Evolutionary conservation across 148 eudicot genomes (phyloP).

Genomic region (Drosera capensis): DNA sequence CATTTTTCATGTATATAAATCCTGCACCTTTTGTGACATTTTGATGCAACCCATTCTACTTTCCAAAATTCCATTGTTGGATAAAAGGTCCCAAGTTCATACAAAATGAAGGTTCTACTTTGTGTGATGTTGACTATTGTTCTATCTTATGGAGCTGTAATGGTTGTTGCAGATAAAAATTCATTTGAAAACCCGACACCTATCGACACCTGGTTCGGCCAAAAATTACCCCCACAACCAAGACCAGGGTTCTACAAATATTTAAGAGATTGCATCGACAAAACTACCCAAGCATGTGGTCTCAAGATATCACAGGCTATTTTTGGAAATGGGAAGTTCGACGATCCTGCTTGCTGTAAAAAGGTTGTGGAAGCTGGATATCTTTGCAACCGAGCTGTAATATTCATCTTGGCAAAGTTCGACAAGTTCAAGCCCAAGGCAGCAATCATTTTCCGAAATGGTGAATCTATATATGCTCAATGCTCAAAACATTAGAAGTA

Average conservation of each 20-base stretch:
- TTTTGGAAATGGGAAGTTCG: not conserved
- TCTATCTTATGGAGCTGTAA: too few species aligned
- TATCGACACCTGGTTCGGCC: conserved; percentile 7
- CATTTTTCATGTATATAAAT: too few species aligned
- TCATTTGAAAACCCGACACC: conserved; percentile 4
- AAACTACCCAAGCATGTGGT: conserved; percentile 6
- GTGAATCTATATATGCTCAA: not conserved
- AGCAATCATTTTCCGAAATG: not conserved
- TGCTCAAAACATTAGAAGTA: too few species aligned
- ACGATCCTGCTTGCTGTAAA: not conserved
- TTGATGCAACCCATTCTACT: too few species aligned
- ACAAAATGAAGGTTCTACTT: too few species aligned
- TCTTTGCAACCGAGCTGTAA: not conserved
- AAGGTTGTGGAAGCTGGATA: conserved; percentile 3
- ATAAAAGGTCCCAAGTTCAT: too few species aligned
- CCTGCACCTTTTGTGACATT: too few species aligned
- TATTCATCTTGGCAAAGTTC: not conserved
- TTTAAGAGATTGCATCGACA: conserved; percentile 12
- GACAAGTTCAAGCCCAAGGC: conserved; percentile 1
- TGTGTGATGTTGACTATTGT: too few species aligned
- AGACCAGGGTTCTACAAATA: conserved; percentile 5
- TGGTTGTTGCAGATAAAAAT: too few species aligned
- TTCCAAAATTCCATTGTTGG: too few species aligned
- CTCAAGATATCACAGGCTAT: conserved; percentile 3
- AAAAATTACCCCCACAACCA: conserved; percentile 9